Percentiles rank a stretch among this genome's conserved stretches.
These are phyloP conservation scores for Albizia julibrissin DNA, from an alignment of 306 rosid species.

Conservation along the genomic window DNA sequence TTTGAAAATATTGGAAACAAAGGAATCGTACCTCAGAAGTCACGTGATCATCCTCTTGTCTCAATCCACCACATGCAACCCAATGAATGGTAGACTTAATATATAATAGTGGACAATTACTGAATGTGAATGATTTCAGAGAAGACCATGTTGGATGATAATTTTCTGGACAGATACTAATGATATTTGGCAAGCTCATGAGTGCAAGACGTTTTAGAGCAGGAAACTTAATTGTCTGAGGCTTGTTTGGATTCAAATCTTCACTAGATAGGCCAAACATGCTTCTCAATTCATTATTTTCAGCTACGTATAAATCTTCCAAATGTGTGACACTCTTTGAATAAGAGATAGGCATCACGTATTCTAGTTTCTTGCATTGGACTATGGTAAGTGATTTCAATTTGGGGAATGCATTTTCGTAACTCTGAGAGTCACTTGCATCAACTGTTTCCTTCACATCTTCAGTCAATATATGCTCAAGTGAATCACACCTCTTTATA, in stretches of 20 bases:
- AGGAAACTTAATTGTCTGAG: not conserved
- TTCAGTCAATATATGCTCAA: not conserved
- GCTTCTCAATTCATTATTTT: too few relatives aligned
- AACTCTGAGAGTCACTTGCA: not conserved
- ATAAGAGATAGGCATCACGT: not conserved
- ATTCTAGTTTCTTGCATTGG: conserved; percentile 3
- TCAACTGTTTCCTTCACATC: not conserved
- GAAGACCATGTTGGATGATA: not conserved
- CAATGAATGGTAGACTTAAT: not conserved
- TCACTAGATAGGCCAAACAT: too few relatives aligned
- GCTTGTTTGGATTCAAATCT: not conserved
- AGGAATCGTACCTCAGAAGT: not conserved
- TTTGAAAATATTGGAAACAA: too few relatives aligned
- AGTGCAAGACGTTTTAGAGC: not conserved
- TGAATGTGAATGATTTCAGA: fast-evolving
- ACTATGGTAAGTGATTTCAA: fast-evolving
- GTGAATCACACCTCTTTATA: not conserved
- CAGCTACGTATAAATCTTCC: fast-evolving
- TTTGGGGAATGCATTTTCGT: conserved; percentile 7
- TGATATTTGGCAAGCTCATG: not conserved
- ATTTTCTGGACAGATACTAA: not conserved
- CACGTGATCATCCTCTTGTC: not conserved
- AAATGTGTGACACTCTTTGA: not conserved
- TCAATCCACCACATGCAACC: not conserved
- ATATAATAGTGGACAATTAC: not conserved